Evolutionary conservation across 2,329 filamentous ascomycete genomes (phyloP).

Genomic region (Fusarium neocosmosporiellum): DNA sequence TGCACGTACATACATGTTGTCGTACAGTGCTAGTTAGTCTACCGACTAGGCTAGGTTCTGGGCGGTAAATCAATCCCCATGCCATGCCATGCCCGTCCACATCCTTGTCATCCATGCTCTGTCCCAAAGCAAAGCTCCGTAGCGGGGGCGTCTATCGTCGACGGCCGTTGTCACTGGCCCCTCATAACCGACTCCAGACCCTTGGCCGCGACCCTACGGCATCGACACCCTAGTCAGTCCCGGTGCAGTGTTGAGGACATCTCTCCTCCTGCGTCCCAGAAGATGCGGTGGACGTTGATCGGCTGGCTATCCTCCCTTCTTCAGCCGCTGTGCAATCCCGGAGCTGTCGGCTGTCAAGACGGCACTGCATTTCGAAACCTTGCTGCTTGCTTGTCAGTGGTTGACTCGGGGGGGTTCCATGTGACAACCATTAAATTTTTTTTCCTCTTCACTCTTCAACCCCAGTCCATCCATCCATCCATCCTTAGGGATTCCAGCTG

Average conservation of each 20-base stretch:
- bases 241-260: neutral
- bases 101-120: neutral
- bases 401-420: slow-evolving; percentile 19
- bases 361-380: slow-evolving; percentile 14
- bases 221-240: slow-evolving; percentile 15
- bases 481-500: neutral
- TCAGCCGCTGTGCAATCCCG: slow-evolving; percentile 29
- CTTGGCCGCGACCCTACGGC: slow-evolving; percentile 22
- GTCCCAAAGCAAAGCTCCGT: neutral
- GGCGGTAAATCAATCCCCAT: neutral
- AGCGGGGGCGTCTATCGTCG: neutral
- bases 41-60: slow-evolving; percentile 4
- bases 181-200: slow-evolving; percentile 21
- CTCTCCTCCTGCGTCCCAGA: slow-evolving; percentile 6
- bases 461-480: neutral
- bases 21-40: slow-evolving; percentile 22
- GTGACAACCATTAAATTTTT: slow-evolving; percentile 19
- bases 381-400: slow-evolving; percentile 7
- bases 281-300: slow-evolving; percentile 22
- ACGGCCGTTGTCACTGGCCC: slow-evolving; percentile 2
- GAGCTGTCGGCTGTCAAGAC: slow-evolving; percentile 30
- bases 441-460: neutral
- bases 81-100: neutral
- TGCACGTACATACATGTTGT: slow-evolving; percentile 26
- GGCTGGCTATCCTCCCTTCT: slow-evolving; percentile 1